Evolutionary conservation across 2,329 filamentous ascomycete genomes (phyloP).

Genomic region (Beauveria bassiana): DNA sequence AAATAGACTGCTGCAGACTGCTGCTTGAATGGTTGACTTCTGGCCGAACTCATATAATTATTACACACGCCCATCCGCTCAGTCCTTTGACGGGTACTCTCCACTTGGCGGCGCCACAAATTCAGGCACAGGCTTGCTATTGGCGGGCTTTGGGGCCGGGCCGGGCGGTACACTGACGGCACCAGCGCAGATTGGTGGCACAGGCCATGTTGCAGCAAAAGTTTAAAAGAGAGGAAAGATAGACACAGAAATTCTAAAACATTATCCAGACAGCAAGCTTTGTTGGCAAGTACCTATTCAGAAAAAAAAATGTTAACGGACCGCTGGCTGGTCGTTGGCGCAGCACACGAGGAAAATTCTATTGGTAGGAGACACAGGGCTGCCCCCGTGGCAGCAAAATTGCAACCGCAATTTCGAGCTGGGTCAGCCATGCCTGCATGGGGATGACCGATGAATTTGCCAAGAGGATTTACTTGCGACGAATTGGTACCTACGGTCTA

Average conservation of each 20-base stretch:
- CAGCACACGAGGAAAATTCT: not conserved
- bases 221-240: not conserved
- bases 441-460: not conserved
- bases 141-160: not conserved
- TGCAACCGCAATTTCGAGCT: constrained; percentile 22
- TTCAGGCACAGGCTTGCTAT: constrained; percentile 2
- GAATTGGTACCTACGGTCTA: no score
- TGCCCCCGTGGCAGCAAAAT: not conserved
- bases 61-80: not conserved
- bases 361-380: not conserved
- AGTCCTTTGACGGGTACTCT: not conserved
- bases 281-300: no score
- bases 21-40: no score
- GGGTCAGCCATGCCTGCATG: not conserved
- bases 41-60: not conserved
- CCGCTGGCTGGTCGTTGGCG: not conserved
- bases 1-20: no score
- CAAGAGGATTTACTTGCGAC: not conserved
- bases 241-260: not conserved
- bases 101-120: not conserved
- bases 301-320: no score
- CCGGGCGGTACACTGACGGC: not conserved
- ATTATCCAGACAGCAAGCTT: no score
- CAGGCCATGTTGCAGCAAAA: no score
- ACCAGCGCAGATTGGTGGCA: no score